phyloP scores from a whole-genome alignment of 1,284 basidiomycete genomes.

The Ceratorhiza oryzae-sativae region DNA sequence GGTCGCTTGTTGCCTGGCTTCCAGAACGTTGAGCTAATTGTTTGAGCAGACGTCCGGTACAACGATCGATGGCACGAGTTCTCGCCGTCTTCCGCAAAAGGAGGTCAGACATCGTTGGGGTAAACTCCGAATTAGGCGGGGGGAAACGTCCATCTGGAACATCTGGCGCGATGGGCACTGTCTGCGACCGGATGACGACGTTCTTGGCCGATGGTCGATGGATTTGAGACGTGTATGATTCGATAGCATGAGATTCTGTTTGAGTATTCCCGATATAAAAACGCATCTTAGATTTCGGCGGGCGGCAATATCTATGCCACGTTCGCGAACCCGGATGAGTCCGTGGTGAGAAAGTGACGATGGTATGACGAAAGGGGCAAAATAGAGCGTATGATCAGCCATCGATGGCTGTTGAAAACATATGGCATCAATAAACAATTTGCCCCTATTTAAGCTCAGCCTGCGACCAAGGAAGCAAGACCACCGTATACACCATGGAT shows the following conservation, averaged over 20 bases:
- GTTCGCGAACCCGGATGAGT: not conserved
- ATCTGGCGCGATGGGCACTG: slow-evolving; percentile 16
- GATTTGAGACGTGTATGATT: slow-evolving; percentile 17
- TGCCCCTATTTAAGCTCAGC: not conserved
- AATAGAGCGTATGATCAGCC: not conserved
- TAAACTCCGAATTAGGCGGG: not conserved
- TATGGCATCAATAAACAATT: not conserved
- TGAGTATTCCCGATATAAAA: slow-evolving; percentile 30
- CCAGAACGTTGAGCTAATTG: slow-evolving; percentile 39
- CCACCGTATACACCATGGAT: slow-evolving; percentile 5
- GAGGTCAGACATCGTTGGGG: slow-evolving; percentile 57
- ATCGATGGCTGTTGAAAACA: slow-evolving; percentile 14
- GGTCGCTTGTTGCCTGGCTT: not conserved
- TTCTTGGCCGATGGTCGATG: slow-evolving; percentile 9
- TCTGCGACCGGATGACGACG: slow-evolving; percentile 1
- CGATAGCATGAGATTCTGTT: slow-evolving; percentile 7
- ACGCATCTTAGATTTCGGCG: slow-evolving; percentile 1
- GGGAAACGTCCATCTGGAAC: slow-evolving; percentile 4
- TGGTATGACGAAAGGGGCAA: slow-evolving; percentile 30
- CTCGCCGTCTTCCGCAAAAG: slow-evolving; percentile 81
- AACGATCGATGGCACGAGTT: slow-evolving; percentile 94
- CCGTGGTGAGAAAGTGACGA: slow-evolving; percentile 22
- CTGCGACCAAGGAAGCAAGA: not conserved
- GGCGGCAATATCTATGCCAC: not conserved
- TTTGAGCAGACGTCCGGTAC: slow-evolving; percentile 78